Evolutionary conservation across 2,329 filamentous ascomycete species (phyloP), one percentile per base, ranked within the genome.

Genomic region (Aschersonia sp.): DNA sequence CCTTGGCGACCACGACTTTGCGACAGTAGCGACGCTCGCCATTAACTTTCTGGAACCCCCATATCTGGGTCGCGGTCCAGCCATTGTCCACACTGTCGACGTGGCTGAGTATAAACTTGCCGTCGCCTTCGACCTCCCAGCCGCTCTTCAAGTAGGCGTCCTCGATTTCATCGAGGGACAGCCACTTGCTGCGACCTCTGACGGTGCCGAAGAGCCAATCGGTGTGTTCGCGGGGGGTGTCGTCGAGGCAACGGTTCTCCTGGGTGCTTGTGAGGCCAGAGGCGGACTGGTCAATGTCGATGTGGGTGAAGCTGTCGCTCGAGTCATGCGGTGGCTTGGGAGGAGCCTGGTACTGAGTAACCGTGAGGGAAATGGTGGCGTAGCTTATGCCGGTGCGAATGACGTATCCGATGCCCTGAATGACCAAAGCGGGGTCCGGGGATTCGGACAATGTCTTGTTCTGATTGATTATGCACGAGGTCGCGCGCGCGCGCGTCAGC

Each of bases 171-270:
- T 64, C 68, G 22, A 65, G 58, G 9, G 56, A 59, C 49, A 76
- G 54, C 60, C 73, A 79, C 43, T 69, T 65, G 42, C 73, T 77
- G 50, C 71, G 72, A 49, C 83, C 85, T 46, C 69, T 68, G 52
- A 92, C 74, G 48, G 66, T 68, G 49, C 88, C 88, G 62, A 94
- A 95, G 54, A 94, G 76, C 71, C 80, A 81, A 69, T 95, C 87
- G 30, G 67, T 68, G 69, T 89, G 85, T 52, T 77, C 74, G 55
- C 83, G 80, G 54, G 55, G 62, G 47, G 55, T 55, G 60, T 64
- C 58, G 66, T 79, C 75, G 46, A 75, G 56, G 59, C 68, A 73
- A 49, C 76, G 75, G 53, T 63, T 61, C 70, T 79, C 76, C 41
- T 67, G 59, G 45, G 69, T 88, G 56, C 78, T 81, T 58, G 76